A percentile compares a stretch with the other conserved stretches of the same genome.
Evolutionary conservation across 306 rosid species (phyloP).

Genomic region (Prinsepia uniflora): DNA sequence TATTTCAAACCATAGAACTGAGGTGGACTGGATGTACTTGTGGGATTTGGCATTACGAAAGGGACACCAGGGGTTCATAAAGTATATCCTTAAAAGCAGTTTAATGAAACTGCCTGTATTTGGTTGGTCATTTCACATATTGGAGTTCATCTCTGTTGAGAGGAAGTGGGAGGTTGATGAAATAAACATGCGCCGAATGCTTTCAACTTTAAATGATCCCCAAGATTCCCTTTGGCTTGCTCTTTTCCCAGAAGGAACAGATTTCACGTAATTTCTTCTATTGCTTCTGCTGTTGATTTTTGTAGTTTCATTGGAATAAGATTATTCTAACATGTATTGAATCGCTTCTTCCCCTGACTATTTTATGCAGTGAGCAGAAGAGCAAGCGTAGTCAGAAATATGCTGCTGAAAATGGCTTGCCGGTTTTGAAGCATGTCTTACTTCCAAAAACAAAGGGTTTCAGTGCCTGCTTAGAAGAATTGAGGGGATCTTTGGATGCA

Average conservation of each 20-base stretch:
- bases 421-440: conserved; percentile 54
- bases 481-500: conserved; percentile 57
- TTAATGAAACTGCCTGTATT: conserved; percentile 75
- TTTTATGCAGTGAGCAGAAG: conserved; percentile 59
- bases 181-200: conserved; percentile 51
- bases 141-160: conserved; percentile 73
- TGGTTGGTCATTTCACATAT: conserved; percentile 79
- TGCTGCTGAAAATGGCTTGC: conserved; percentile 68
- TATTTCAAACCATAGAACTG: conserved; percentile 79
- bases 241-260: conserved; percentile 91
- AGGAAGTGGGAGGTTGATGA: conserved; percentile 80
- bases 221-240: conserved; percentile 77
- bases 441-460: conserved; percentile 82
- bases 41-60: conserved; percentile 84
- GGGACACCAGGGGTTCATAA: conserved; percentile 62
- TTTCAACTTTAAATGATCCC: conserved; percentile 65
- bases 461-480: conserved; percentile 54
- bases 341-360: conserved; percentile 8
- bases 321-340: conserved; percentile 11
- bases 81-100: conserved; percentile 69
- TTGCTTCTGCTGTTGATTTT: conserved; percentile 6
- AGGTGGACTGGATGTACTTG: conserved; percentile 87
- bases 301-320: conserved; percentile 5
- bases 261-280: conserved; percentile 54
- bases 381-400: conserved; percentile 65